Base-by-base conservation (phyloP, 1,139 yeast species). In the Kodamaea sp. region DNA sequence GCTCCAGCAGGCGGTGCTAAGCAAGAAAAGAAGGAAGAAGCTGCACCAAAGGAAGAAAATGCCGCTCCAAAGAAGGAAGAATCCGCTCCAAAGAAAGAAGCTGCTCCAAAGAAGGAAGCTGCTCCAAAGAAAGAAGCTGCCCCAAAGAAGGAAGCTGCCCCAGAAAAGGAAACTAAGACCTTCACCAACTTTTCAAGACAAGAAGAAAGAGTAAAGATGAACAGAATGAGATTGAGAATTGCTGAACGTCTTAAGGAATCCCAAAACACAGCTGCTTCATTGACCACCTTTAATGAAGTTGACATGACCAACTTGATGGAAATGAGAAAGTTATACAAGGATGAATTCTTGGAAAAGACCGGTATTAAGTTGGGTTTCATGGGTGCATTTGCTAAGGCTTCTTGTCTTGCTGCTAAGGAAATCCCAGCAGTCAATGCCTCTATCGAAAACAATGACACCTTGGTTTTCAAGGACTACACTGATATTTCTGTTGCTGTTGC, bases 211-310 rank as follows among this genome's bases (percentile, higher is more conserved):
- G 95, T 94, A 52, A 92, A 92, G 76, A 92, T 92, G 98, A 92
- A 90, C 82, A 87, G 99, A 76, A 94, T 92, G 98, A 86, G 99
- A 74, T 73, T 87, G 70, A 87, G 99, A 79, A 94, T 94, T 53
- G 97, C 98, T 43, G 97, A 94, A 75, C 88, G 99, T 73, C 84
- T 92, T 64, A 92, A 92, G 86, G 97, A 94, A 75, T 86, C 97
- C 29, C 99, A 92, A 73, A 92, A 92, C 76, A 89, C 98, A 41
- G 96, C 97, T 51, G 99, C 99, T 35, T 88, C 97, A 38, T 79
- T 92, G 62, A 92, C 98, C 48, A 92, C 98, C 35, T 92, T 92
- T 78, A 90, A 92, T 70, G 98, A 92, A 73, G 96, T 88, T 49
- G 98, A 92, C 72, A 92, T 92, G 98, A 75, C 95, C 46, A 81